A percentile compares a stretch with the other conserved stretches of the same genome.
Evolutionary conservation across 2,329 filamentous ascomycete species (phyloP).

Genomic region (Gnomoniopsis smithogilvyi): DNA sequence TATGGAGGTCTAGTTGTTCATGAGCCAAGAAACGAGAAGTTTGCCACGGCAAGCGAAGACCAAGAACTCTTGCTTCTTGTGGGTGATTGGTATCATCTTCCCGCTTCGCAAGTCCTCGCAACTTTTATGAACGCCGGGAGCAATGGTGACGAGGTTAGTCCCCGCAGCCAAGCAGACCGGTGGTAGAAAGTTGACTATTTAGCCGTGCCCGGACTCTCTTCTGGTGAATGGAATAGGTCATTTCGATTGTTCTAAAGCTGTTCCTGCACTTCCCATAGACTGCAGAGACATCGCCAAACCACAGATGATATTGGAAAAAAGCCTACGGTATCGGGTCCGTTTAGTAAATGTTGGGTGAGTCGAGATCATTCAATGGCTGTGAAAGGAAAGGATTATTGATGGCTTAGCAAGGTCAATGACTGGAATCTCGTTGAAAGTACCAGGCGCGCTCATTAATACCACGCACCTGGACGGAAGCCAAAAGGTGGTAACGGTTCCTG

Average conservation of each 20-base stretch:
- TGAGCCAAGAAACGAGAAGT: constrained; percentile 24
- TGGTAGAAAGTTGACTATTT: neutral
- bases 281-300: constrained; percentile 29
- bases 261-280: constrained; percentile 41
- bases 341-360: constrained; percentile 23
- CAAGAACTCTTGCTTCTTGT: constrained; percentile 42
- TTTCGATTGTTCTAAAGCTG: constrained; percentile 43
- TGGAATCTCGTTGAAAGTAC: constrained; percentile 20
- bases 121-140: neutral
- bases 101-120: constrained; percentile 4
- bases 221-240: constrained; percentile 43
- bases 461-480: constrained; percentile 24
- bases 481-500: constrained; percentile 4
- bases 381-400: neutral
- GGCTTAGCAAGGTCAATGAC: constrained; percentile 17
- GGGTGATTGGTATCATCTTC: constrained; percentile 37
- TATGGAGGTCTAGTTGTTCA: constrained; percentile 47
- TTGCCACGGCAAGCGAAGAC: constrained; percentile 27
- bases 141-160: constrained; percentile 6
- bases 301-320: constrained; percentile 19
- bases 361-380: neutral
- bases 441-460: constrained; percentile 18
- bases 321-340: constrained; percentile 20
- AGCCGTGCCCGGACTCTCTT: constrained; percentile 47
- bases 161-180: neutral